phyloP scores from a whole-genome alignment of 345 rosid species.

The Psidium guajava region DNA sequence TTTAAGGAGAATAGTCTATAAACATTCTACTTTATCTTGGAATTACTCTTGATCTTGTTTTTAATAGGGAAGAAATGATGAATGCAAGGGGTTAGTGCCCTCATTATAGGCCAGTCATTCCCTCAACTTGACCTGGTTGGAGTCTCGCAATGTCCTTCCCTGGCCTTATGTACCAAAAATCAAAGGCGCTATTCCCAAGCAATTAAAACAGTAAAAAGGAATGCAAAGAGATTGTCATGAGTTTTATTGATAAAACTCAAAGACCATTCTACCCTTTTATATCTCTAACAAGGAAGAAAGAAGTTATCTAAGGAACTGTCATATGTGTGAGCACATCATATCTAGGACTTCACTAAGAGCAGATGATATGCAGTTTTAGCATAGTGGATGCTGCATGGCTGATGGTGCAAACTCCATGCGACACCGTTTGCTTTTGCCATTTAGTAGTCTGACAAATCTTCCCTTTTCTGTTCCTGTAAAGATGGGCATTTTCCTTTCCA shows the following conservation, averaged over 20 bases:
- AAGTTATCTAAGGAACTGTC: not conserved
- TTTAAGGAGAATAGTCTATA: not conserved
- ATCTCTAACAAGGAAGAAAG: not conserved
- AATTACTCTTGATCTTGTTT: not conserved
- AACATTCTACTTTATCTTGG: not conserved
- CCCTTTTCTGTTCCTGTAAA: not conserved
- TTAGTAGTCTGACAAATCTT: not conserved
- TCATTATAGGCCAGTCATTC: not conserved
- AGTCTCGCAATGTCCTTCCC: not conserved
- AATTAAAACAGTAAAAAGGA: not conserved
- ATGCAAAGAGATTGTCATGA: not conserved
- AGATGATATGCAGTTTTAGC: not conserved
- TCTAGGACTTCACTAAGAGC: not conserved
- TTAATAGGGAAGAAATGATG: not conserved
- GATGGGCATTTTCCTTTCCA: not conserved
- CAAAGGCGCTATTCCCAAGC: not conserved
- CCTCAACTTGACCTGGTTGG: not conserved
- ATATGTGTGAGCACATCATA: not conserved
- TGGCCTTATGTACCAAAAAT: not conserved
- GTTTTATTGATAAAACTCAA: too few relatives aligned
- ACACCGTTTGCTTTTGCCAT: not conserved
- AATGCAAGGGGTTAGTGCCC: not conserved
- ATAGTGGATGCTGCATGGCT: not conserved
- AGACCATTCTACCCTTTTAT: too few relatives aligned
- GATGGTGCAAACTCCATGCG: not conserved